phyloP scores from a whole-genome alignment of 345 rosid genomes.

The Kernera saxatilis region DNA sequence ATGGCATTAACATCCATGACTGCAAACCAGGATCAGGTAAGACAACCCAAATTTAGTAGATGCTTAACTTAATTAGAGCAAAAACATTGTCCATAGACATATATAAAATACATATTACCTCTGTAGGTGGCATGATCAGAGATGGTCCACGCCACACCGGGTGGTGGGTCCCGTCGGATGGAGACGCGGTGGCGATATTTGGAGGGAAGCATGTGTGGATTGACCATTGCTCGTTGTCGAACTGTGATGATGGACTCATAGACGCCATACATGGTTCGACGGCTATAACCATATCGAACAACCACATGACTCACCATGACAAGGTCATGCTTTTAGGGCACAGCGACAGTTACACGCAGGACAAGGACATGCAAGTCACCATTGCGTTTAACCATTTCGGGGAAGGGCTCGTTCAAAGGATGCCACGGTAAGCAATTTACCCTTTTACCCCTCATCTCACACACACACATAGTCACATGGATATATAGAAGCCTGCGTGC shows the following conservation, averaged over 20 bases:
- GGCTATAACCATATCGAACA: slow-evolving; percentile 75
- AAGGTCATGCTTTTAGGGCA: slow-evolving; percentile 82
- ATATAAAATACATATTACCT: too few species aligned
- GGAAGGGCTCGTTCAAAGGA: slow-evolving; percentile 81
- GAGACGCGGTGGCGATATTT: slow-evolving; percentile 59
- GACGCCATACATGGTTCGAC: slow-evolving; percentile 82
- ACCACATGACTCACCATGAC: slow-evolving; percentile 74
- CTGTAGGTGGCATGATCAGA: slow-evolving; percentile 42
- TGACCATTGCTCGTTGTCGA: slow-evolving; percentile 76
- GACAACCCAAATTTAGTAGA: not conserved
- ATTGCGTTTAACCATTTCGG: slow-evolving; percentile 85
- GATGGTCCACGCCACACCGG: slow-evolving; percentile 59
- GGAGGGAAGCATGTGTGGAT: slow-evolving; percentile 56
- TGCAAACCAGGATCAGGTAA: slow-evolving; percentile 43
- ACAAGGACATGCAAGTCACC: slow-evolving; percentile 73
- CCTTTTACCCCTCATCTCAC: not conserved
- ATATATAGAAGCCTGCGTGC: not conserved
- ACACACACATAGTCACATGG: not conserved
- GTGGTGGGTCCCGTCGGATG: slow-evolving; percentile 51
- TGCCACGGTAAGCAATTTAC: slow-evolving; percentile 51
- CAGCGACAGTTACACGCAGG: slow-evolving; percentile 56
- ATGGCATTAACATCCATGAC: slow-evolving; percentile 67
- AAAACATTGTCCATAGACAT: too few species aligned
- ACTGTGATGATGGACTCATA: slow-evolving; percentile 66
- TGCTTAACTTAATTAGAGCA: not conserved